These are phyloP conservation scores for Alternaria sp. DNA, from an alignment of 2,329 filamentous ascomycete genomes.

Conservation along the genomic window DNA sequence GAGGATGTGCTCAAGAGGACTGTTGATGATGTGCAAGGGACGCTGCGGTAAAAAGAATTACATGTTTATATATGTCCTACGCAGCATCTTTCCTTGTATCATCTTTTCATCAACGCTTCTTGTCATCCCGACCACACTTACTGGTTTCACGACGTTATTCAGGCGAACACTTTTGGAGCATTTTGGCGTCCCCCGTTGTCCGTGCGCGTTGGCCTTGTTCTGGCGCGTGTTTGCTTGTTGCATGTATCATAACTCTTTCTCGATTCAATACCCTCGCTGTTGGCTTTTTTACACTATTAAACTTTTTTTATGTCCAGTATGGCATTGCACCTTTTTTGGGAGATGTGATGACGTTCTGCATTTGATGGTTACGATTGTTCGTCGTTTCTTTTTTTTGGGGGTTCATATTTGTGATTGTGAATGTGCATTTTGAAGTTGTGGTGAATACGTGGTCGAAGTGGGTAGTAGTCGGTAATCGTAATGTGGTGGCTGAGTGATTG, in stretches of 20 bases:
- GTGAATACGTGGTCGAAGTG: fast-evolving
- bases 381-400: not conserved
- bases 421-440: not conserved
- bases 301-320: not conserved
- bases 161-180: not conserved
- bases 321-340: not conserved
- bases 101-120: not conserved
- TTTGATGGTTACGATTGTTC: not conserved
- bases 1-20: constrained; percentile 76
- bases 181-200: not conserved
- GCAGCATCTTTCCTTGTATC: not conserved
- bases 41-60: constrained; percentile 63
- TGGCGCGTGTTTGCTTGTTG: not conserved
- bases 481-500: not conserved
- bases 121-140: not conserved
- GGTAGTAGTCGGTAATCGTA: not conserved
- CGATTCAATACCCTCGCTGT: constrained; percentile 7
- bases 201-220: not conserved
- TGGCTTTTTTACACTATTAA: not conserved
- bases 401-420: not conserved
- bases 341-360: not conserved
- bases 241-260: not conserved
- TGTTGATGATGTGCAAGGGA: constrained; percentile 75
- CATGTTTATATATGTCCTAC: not conserved
- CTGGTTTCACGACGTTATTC: not conserved